A percentile compares a stretch with the other conserved stretches of the same genome.
Conservation (phyloP, 805 yeast genomes). For the Pichia thaimueangensis region DNA sequence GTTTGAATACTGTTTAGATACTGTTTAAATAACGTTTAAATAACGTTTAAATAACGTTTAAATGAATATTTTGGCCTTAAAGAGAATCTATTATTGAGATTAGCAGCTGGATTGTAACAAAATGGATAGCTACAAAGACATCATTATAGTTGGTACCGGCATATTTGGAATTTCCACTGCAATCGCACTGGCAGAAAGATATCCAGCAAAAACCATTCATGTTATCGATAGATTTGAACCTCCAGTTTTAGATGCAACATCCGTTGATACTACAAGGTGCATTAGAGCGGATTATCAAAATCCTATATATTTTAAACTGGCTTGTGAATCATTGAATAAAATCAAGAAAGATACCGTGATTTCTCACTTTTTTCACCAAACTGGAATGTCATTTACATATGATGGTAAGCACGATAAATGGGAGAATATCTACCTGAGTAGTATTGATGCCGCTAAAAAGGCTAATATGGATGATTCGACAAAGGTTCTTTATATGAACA, state of each 20-base stretch:
- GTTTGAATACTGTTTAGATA: no score
- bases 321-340: slow-evolving; percentile 17
- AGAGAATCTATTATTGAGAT: no score
- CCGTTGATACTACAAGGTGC: slow-evolving; percentile 25
- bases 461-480: slow-evolving; percentile 12
- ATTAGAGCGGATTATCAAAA: slow-evolving; percentile 22
- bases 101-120: no score
- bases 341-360: slow-evolving; percentile 20
- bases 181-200: slow-evolving; percentile 19
- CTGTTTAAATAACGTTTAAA: no score
- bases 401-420: slow-evolving; percentile 23
- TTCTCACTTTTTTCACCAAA: slow-evolving; percentile 19
- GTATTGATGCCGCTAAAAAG: slow-evolving; percentile 15
- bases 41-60: no score
- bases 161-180: slow-evolving; percentile 46
- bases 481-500: slow-evolving; percentile 9
- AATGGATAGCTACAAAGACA: not conserved
- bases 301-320: slow-evolving; percentile 18
- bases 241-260: slow-evolving; percentile 23
- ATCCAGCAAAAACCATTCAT: slow-evolving; percentile 13
- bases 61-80: no score
- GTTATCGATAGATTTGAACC: slow-evolving; percentile 25
- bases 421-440: slow-evolving; percentile 18
- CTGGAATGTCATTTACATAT: slow-evolving; percentile 23
- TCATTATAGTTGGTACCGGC: slow-evolving; percentile 43